phyloP scores from a whole-genome alignment of 164 flowering plant species.

The Brasenia schreberi region DNA sequence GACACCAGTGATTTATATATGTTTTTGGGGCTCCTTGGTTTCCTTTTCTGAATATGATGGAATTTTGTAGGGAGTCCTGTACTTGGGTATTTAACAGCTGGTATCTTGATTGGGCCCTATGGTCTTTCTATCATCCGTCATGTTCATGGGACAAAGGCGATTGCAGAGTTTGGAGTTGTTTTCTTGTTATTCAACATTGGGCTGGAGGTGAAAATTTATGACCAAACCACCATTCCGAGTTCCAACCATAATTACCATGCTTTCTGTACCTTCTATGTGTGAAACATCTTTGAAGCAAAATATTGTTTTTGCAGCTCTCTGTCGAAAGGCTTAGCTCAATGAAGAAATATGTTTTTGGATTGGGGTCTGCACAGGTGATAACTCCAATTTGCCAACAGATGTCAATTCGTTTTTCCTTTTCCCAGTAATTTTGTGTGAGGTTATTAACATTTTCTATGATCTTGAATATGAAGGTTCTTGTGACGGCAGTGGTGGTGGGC shows the following conservation, averaged over 20 bases:
- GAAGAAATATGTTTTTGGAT: constrained; percentile 99
- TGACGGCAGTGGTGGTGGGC: constrained; percentile 77
- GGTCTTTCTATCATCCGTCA: constrained; percentile 94
- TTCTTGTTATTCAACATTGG: constrained; percentile 97
- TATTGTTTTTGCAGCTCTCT: constrained; percentile 62
- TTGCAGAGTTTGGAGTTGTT: constrained; percentile 99
- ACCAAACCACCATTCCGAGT: not conserved
- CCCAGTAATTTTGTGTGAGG: not conserved
- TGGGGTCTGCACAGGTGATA: constrained; percentile 49
- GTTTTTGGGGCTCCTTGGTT: not conserved
- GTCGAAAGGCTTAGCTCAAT: constrained; percentile 99
- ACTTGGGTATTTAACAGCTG: constrained; percentile 97
- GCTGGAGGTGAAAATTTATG: constrained; percentile 59
- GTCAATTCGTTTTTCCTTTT: not conserved
- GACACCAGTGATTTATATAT: too few species aligned
- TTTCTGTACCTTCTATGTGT: not conserved
- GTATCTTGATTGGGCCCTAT: constrained; percentile 98
- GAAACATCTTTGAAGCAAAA: not conserved
- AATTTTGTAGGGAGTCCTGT: constrained; percentile 89
- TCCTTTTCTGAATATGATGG: not conserved
- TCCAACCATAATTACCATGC: not conserved
- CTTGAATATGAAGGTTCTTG: constrained; percentile 56
- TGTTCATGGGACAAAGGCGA: constrained; percentile 97
- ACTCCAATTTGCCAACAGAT: too few species aligned
- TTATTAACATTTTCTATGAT: not conserved